Evolutionary conservation across 192 early-diverging fungal species (phyloP).

Genomic region (Backusella psychrophila): DNA sequence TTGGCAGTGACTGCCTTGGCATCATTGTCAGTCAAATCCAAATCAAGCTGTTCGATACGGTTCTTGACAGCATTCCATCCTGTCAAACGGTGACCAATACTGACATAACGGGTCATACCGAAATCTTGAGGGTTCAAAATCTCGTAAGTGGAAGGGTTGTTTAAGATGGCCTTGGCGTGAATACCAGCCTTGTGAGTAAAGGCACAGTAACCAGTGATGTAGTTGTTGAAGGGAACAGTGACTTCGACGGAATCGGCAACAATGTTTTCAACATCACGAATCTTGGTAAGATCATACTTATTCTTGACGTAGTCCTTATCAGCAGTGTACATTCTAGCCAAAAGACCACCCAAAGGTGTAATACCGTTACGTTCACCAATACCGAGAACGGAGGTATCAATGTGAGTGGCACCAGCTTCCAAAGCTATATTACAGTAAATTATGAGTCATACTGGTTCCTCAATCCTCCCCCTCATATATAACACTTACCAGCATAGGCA

Average conservation of each 20-base stretch:
- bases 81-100: conserved; percentile 95
- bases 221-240: conserved; percentile 99
- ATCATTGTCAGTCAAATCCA: conserved; percentile 82
- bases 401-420: conserved; percentile 97
- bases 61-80: conserved; percentile 99
- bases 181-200: conserved; percentile 99
- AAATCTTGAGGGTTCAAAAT: conserved; percentile 98
- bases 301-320: conserved; percentile 87
- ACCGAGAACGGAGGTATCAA: conserved; percentile 96
- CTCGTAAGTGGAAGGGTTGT: conserved; percentile 98
- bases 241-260: conserved; percentile 94
- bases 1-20: conserved; percentile 90
- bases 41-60: conserved; percentile 88
- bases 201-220: conserved; percentile 98
- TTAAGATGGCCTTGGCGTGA: conserved; percentile 99
- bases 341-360: conserved; percentile 90
- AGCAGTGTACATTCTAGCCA: conserved; percentile 94
- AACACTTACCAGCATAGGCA: conserved; percentile 73
- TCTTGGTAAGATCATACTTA: conserved; percentile 93
- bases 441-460: not conserved
- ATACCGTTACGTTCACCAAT: conserved; percentile 99
- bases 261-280: conserved; percentile 95
- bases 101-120: conserved; percentile 97
- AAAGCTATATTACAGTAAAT: conserved; percentile 55
- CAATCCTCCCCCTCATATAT: not conserved